phyloP scores from a whole-genome alignment of 148 eudicot genomes.

The Chenopodium album region DNA sequence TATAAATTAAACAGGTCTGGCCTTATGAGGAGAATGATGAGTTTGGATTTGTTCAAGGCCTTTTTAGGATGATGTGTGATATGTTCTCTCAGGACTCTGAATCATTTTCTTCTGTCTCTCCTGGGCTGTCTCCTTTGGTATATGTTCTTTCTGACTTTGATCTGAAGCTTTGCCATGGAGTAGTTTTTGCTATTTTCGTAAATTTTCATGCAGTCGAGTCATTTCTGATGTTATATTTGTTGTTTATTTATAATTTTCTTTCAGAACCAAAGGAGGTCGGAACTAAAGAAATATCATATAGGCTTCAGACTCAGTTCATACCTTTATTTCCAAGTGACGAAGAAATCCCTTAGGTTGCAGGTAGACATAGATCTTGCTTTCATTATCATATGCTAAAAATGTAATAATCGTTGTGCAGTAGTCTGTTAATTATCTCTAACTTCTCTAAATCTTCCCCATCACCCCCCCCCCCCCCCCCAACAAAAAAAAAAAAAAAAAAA shows the following conservation, averaged over 20 bases:
- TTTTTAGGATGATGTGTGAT: slow-evolving; percentile 75
- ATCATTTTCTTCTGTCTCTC: slow-evolving; percentile 36
- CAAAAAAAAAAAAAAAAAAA: background rate
- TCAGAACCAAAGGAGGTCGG: slow-evolving; percentile 67
- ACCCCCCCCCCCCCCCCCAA: background rate
- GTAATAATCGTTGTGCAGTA: background rate
- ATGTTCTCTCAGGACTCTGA: slow-evolving; percentile 65
- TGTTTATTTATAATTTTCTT: slow-evolving; percentile 14
- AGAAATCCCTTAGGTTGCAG: slow-evolving; percentile 73
- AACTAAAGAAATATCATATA: slow-evolving; percentile 63
- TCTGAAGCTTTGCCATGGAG: background rate
- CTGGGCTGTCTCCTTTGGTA: slow-evolving; percentile 52
- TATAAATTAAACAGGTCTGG: slow-evolving; percentile 59
- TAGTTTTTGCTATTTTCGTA: background rate
- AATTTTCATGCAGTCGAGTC: background rate
- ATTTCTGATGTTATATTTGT: background rate
- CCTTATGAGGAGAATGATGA: slow-evolving; percentile 90
- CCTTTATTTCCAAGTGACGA: slow-evolving; percentile 81
- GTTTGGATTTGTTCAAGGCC: slow-evolving; percentile 84
- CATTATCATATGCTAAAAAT: background rate
- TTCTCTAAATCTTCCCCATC: background rate
- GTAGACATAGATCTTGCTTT: slow-evolving; percentile 30
- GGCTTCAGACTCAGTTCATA: slow-evolving; percentile 89
- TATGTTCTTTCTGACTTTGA: slow-evolving; percentile 22
- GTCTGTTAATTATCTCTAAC: background rate